Base-by-base conservation (phyloP, 1,284 basidiomycete species). In the Ceratobasidium sp. region DNA sequence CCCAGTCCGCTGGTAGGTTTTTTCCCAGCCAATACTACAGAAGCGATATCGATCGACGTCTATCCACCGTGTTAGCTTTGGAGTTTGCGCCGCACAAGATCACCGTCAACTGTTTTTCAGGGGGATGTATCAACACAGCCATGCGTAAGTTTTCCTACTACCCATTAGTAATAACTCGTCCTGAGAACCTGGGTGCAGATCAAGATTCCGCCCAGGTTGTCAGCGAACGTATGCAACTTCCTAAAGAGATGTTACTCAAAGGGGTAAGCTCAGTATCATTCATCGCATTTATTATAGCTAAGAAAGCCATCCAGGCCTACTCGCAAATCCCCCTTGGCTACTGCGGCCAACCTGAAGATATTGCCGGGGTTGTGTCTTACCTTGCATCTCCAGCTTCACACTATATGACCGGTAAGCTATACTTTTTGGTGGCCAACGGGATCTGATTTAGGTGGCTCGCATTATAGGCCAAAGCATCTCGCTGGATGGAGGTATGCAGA, bases 101-200 rank as follows among this genome's bases (percentile, higher is more conserved):
- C 70, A 82, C 80, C 13, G 80, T 80, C 44, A 82, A 82, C 66
- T 80, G 80, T 61, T 82, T 81, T 75, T 81, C 81, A 59, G 81
- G 81, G 3, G 77, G 79, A 17, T 80, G 80, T 6, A 79, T 81
- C 40, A 78, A 80, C 54, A 81, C 81, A n/a, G 78, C 80, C 50
- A 82, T 82, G 82, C 80, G 81, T 77, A 28, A 10, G 77, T 62
- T 26, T 13, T 33, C 33, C 33, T 33, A 33, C 33, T 33, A 4
- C 33, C 33, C 33, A 33, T 33, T 33, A 33, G 33, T 33, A 33
- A 33, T 15, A 57, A 57, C 54, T 20, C 40, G n/a, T 0, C 20
- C 38, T n/a, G 20, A 23, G 70, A 70, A 68, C 15, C n/a, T 57
- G 28, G n/a, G 15, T 50, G 26, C 44, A 75, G 73, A 75, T 23